Base-by-base conservation (phyloP, 2,329 filamentous ascomycete genomes). In the Clonostachys byssicola region DNA sequence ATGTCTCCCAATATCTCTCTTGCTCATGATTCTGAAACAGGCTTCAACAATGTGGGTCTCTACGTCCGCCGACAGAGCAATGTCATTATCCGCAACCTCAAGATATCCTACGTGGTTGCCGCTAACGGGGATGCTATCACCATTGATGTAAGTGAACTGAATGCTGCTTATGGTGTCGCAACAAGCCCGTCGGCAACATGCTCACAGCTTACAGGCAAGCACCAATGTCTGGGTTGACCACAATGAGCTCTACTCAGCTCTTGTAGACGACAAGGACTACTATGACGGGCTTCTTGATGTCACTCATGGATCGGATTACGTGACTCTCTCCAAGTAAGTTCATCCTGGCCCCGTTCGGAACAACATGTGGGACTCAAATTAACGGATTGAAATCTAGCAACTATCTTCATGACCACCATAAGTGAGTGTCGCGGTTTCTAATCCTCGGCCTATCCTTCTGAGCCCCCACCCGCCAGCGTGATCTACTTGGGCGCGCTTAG, bases 31-130 rank as follows among this genome's bases (percentile, higher is more conserved):
- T n/a, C 6, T 12, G 23, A 30, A 18, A 17, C n/a, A 51, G 49
- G 42, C 57, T 54, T 71, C 51, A 68, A 56, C 41, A 71, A 73
- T 16, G 57, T 74, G 47, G 72, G 72, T 9, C 61, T 81, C 39
- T 71, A 67, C 48, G 64, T 80, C 53, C 74, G 73, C 58, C 57
- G 62, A 33, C 64, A 60, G n/a, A 68, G 57, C 48, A 81, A 82
- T 54, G 76, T 81, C 44, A 80, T 81, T 50, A 58, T 81, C 46
- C 74, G 72, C 45, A 81, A 82, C 62, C 56, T 81, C 33, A 73
- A 73, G 50, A 70, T 78, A 51, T 63, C 73, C 46, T 58, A 66
- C 52, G 71, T 75, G 49, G 70, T 77, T 9, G 65, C 70, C 20
- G 60, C 65, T 17, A 61, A 66, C 45, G 74, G 74, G 41, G 78